Evolutionary conservation across 2,329 filamentous ascomycete species (phyloP).

Genomic region (Magnaporthales sp.): DNA sequence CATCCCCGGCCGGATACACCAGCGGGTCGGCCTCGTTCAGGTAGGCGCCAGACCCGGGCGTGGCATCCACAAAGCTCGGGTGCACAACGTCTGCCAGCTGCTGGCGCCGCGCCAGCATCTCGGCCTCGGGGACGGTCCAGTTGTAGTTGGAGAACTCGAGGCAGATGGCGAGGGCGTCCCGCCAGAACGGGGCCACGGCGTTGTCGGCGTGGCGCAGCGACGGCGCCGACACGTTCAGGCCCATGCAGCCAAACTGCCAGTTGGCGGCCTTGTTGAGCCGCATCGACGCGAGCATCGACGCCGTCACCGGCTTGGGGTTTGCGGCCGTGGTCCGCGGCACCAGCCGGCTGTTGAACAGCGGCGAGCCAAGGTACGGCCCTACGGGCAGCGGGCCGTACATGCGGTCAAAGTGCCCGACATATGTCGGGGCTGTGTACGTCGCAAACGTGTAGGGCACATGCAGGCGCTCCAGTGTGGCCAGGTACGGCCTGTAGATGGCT

Average conservation of each 20-base stretch:
- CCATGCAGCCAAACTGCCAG: constrained; percentile 2
- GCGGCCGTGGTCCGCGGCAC: not conserved
- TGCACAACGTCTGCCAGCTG: constrained; percentile 18
- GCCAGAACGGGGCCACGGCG: constrained; percentile 23
- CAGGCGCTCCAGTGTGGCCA: not conserved
- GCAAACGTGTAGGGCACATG: not conserved
- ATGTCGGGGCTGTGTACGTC: not conserved
- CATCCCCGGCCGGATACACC: constrained; percentile 9
- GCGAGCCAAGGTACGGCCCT: constrained; percentile 6
- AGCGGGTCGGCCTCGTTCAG: constrained; percentile 26
- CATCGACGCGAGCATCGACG: not conserved
- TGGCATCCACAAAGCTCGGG: constrained; percentile 17
- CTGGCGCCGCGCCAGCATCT: not conserved
- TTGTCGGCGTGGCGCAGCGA: constrained; percentile 14
- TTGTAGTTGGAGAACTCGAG: constrained; percentile 12
- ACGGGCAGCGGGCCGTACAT: constrained; percentile 2
- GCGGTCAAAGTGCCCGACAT: not conserved
- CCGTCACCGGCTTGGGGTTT: not conserved
- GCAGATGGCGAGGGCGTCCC: constrained; percentile 16
- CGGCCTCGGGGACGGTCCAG: not conserved
- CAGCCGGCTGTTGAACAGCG: constrained; percentile 6
- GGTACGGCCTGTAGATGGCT: not conserved
- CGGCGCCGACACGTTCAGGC: not conserved
- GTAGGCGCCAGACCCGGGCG: constrained; percentile 20
- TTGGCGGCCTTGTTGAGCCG: not conserved